These are phyloP conservation scores for Amauroascus niger DNA, from an alignment of 2,329 filamentous ascomycete genomes.

Conservation along the genomic window DNA sequence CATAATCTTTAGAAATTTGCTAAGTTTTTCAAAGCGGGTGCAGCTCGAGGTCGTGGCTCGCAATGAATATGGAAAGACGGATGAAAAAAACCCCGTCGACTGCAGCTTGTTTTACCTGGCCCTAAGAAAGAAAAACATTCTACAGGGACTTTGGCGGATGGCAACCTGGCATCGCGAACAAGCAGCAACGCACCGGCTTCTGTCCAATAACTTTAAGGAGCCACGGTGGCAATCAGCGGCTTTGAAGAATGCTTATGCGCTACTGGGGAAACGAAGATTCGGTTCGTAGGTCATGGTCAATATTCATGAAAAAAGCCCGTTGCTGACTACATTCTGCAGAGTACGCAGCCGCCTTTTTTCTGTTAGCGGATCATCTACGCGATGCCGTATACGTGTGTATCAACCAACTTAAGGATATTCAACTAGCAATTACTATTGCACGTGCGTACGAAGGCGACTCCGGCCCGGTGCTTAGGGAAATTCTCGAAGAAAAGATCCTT, in stretches of 20 bases:
- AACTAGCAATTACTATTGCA: conserved; percentile 79
- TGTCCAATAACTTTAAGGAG: conserved; percentile 86
- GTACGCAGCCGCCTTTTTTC: conserved; percentile 92
- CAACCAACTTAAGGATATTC: conserved; percentile 77
- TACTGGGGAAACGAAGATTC: conserved; percentile 84
- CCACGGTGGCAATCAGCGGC: conserved; percentile 80
- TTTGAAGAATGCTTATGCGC: conserved; percentile 89
- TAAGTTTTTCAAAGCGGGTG: conserved; percentile 42
- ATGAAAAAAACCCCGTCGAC: conserved; percentile 80
- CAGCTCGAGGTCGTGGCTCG: conserved; percentile 87
- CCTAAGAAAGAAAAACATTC: conserved; percentile 76
- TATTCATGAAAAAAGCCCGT: background rate
- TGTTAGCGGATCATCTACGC: conserved; percentile 72
- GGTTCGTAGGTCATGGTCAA: conserved; percentile 41
- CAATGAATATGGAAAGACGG: conserved; percentile 83
- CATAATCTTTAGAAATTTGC: background rate
- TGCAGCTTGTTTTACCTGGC: conserved; percentile 89
- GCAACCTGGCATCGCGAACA: conserved; percentile 84
- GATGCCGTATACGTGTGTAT: conserved; percentile 81
- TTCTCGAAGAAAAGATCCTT: conserved; percentile 73
- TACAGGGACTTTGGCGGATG: conserved; percentile 91
- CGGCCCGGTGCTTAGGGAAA: conserved; percentile 59
- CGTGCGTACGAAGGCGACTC: conserved; percentile 87
- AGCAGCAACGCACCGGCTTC: conserved; percentile 61
- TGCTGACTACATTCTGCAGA: conserved; percentile 44